Conservation (phyloP, 768 basidiomycete genomes). For the Phylloporus scabripes region DNA sequence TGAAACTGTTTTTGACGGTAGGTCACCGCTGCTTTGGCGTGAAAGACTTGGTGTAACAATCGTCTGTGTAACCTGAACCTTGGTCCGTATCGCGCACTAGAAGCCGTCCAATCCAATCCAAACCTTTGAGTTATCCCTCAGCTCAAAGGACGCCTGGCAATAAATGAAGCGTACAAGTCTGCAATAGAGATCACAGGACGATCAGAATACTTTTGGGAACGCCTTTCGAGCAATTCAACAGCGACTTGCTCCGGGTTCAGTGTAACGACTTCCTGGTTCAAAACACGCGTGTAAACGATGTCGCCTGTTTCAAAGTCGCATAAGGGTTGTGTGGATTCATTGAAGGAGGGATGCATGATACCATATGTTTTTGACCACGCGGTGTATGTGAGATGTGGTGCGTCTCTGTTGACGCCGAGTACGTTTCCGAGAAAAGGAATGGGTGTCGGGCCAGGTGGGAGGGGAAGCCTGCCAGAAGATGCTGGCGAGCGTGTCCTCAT, state of each 20-base stretch:
- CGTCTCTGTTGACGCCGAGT: slow-evolving; percentile 4
- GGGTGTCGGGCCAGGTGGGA: slow-evolving; percentile 17
- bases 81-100: slow-evolving; percentile 17
- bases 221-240: slow-evolving; percentile 47
- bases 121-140: slow-evolving; percentile 8
- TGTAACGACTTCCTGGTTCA: slow-evolving; percentile 44
- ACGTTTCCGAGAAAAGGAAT: slow-evolving; percentile 13
- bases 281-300: slow-evolving; percentile 18
- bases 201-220: slow-evolving; percentile 45
- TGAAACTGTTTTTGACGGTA: slow-evolving; percentile 13
- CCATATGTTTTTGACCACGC: slow-evolving; percentile 19
- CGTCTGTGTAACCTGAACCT: slow-evolving; percentile 20
- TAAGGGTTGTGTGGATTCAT: background rate
- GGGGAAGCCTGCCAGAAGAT: background rate
- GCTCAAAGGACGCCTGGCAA: background rate
- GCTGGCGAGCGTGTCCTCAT: background rate
- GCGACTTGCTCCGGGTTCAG: slow-evolving; percentile 44
- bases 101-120: slow-evolving; percentile 9
- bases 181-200: background rate
- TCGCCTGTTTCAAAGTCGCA: background rate
- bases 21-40: slow-evolving; percentile 3
- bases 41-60: slow-evolving; percentile 17
- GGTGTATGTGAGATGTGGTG: slow-evolving; percentile 11
- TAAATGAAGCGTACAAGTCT: slow-evolving; percentile 1
- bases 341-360: background rate